A percentile compares a stretch with the other conserved stretches of the same genome.
These are phyloP conservation scores for Sporisorium graminicola DNA, from an alignment of 1,284 basidiomycete species.

Conservation along the genomic window DNA sequence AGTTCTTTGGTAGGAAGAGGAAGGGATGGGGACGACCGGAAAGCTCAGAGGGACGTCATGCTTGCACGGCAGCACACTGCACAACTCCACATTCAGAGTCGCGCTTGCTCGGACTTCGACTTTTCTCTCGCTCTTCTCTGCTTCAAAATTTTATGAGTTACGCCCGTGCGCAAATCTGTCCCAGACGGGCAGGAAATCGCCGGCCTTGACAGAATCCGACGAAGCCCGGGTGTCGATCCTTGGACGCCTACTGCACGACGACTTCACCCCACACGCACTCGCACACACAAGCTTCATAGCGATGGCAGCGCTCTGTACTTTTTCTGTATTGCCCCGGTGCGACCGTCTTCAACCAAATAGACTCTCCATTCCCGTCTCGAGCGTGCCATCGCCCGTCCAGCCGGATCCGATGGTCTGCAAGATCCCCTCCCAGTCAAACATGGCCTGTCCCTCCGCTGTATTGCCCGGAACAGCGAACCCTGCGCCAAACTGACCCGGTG, in stretches of 20 bases:
- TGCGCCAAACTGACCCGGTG: constrained; percentile 24
- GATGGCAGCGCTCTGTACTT: neutral
- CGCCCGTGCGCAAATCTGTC: neutral
- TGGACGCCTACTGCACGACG: neutral
- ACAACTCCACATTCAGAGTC: neutral
- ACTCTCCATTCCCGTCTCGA: constrained; percentile 52
- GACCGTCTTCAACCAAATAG: constrained; percentile 25
- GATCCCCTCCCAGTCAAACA: constrained; percentile 53
- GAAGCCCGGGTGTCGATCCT: neutral
- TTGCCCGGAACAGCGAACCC: constrained; percentile 8
- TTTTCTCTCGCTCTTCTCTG: too few relatives aligned
- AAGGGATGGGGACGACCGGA: neutral
- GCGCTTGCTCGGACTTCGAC: neutral
- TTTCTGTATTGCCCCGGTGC: neutral
- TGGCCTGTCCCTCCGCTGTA: constrained; percentile 22
- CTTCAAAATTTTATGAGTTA: neutral
- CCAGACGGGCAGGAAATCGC: neutral
- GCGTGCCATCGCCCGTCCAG: constrained; percentile 46
- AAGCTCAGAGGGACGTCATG: too few relatives aligned
- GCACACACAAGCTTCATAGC: too few relatives aligned
- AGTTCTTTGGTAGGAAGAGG: neutral
- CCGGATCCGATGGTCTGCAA: constrained; percentile 49
- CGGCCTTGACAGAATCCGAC: neutral
- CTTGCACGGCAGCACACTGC: neutral
- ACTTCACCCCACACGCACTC: neutral